These are phyloP conservation scores for Gossypium stocksii DNA, from an alignment of 345 rosid species.

Conservation along the genomic window DNA sequence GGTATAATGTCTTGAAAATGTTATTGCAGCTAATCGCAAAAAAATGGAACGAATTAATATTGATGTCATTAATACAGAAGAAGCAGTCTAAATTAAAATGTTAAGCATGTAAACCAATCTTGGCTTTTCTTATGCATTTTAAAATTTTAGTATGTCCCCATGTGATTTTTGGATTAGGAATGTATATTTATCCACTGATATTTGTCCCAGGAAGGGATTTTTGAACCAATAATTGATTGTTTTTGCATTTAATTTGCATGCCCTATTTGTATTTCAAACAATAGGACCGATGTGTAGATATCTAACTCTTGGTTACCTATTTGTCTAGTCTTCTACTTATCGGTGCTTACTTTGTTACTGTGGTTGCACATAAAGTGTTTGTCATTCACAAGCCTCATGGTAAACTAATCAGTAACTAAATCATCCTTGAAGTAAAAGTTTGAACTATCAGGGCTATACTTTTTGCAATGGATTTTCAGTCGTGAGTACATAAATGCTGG, in stretches of 20 bases:
- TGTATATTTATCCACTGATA: not conserved
- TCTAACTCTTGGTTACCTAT: not conserved
- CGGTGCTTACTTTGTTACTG: not conserved
- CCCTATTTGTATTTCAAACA: not conserved
- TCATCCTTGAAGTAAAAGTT: not conserved
- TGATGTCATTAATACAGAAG: not conserved
- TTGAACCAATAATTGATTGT: not conserved
- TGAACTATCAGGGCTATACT: not conserved
- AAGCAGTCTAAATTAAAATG: not conserved
- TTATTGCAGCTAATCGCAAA: not conserved
- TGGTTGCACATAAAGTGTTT: not conserved
- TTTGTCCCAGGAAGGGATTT: not conserved
- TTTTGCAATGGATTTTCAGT: not conserved
- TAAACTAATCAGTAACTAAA: not conserved
- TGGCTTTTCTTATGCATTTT: not conserved
- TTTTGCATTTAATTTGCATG: not conserved
- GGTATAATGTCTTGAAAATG: slow-evolving; percentile 36
- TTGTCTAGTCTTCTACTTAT: not conserved
- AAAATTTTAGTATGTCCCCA: not conserved
- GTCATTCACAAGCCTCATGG: not conserved
- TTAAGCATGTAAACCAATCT: not conserved
- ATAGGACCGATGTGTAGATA: not conserved
- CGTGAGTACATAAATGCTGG: not conserved
- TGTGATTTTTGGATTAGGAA: not conserved
- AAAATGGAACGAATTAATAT: not conserved